Evolutionary conservation across 1,284 basidiomycete species (phyloP), one percentile per base, ranked within the genome.

Genomic region (Vanrija pseudolonga): DNA sequence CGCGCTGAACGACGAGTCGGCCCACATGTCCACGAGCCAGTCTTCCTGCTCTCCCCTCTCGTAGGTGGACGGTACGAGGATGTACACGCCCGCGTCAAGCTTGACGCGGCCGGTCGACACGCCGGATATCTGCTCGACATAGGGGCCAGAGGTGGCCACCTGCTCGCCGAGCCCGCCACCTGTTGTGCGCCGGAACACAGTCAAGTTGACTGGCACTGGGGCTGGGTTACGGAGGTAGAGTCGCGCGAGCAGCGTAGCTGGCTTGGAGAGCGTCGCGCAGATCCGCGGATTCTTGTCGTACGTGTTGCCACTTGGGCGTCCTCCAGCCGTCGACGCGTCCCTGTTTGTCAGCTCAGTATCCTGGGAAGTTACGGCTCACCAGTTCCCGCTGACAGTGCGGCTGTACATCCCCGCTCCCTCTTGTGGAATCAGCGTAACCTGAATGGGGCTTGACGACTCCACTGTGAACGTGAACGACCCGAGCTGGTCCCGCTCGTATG

Each of bases 341-440:
- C 87, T 87, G 46, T 32, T 37, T 41, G 26, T 56, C 41, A 50
- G 24, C 28, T 18, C 8, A 22, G 38, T 42, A 50, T 23, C 32
- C 22, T 11, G 53, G 28, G 6, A 37, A 45, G 48, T 6, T 20
- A 9, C 4, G 19, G 74, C 82, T 55, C 63, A 88, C 91, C 91
- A 95, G 47, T 78, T 73, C 1, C 87, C 89, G 19, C 77, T 80
- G 4, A 88, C 62, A 0, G 80, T 71, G 58, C 89, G 86, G 28
- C 77, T 78, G 68, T 87, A 95, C 91, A 96, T 90, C 1, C 93
- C 93, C 0, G 91, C 90, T 0, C 91, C 92, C 74, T 97, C 93
- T 52, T 85, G 84, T 0, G 81, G 76, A 7, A 82, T 74, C 0
- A 70, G 56, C 8, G 65, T 51, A 6, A 82, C 20, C 3, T 61